Evolutionary conservation across 73 alveolate species (phyloP).

Genomic region (Paramecium octaurelia): DNA sequence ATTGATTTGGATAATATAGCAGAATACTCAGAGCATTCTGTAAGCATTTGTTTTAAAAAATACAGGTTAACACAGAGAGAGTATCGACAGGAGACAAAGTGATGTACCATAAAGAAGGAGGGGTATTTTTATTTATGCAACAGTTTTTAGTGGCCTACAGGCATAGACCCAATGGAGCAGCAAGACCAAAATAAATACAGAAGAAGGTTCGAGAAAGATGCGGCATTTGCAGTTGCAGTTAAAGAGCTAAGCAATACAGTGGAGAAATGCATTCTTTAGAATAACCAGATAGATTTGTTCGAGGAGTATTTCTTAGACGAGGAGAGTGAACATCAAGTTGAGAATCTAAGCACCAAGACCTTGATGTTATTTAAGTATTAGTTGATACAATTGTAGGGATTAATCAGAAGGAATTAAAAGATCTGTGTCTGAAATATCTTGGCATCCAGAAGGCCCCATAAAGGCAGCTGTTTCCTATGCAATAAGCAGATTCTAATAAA

Average conservation of each 20-base stretch:
- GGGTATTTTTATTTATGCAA: slow-evolving; percentile 56
- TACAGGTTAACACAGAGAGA: slow-evolving; percentile 86
- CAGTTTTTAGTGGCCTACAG: slow-evolving; percentile 86
- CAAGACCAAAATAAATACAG: slow-evolving; percentile 79
- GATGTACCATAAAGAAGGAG: slow-evolving; percentile 92
- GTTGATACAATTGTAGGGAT: slow-evolving; percentile 45
- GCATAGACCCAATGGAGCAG: slow-evolving; percentile 81
- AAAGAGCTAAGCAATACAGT: slow-evolving; percentile 84
- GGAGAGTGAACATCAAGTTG: slow-evolving; percentile 88
- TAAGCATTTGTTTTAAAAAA: slow-evolving; percentile 24
- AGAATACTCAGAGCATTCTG: slow-evolving; percentile 79
- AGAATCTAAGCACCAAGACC: slow-evolving; percentile 93
- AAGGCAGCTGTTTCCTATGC: slow-evolving; percentile 91
- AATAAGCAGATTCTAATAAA: slow-evolving; percentile 76
- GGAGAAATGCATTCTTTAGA: slow-evolving; percentile 85
- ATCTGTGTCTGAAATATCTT: slow-evolving; percentile 90
- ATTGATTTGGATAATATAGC: slow-evolving; percentile 84
- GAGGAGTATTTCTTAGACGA: slow-evolving; percentile 96
- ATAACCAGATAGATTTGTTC: slow-evolving; percentile 95
- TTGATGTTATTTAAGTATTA: slow-evolving; percentile 96
- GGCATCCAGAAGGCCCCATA: slow-evolving; percentile 93
- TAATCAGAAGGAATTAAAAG: slow-evolving; percentile 73
- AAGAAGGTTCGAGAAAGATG: slow-evolving; percentile 84
- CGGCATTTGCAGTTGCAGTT: slow-evolving; percentile 82
- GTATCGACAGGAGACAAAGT: slow-evolving; percentile 79